Evolutionary conservation across 345 rosid genomes (phyloP).

Genomic region (Bretschneidera sinensis): DNA sequence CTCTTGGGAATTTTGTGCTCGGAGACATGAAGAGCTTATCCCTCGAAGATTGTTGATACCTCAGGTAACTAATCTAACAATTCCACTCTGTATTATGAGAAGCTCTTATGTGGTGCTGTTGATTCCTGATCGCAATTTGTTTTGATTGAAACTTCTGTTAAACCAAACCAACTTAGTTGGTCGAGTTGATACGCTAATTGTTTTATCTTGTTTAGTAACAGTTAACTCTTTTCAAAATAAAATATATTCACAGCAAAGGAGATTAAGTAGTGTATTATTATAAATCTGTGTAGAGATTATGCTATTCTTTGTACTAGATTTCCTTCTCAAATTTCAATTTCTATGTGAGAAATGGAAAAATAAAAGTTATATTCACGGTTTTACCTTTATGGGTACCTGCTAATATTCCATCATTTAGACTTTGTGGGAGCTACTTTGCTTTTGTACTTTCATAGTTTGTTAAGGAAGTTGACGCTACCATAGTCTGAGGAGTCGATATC

Average conservation of each 20-base stretch:
- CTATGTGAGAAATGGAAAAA: not conserved
- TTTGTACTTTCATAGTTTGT: no score
- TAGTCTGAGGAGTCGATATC: no score
- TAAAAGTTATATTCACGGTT: not conserved
- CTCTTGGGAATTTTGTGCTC: conserved; percentile 99
- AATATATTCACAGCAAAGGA: not conserved
- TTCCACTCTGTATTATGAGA: not conserved
- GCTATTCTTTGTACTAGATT: not conserved
- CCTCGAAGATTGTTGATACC: conserved; percentile 88
- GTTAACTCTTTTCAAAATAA: not conserved
- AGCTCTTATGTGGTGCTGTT: not conserved
- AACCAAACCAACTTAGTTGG: no score
- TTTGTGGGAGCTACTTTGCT: no score
- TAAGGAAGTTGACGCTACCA: no score
- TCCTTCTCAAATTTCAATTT: no score
- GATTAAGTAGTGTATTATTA: not conserved
- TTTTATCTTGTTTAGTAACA: not conserved
- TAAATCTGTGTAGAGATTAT: not conserved
- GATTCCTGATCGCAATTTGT: not conserved
- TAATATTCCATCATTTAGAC: not conserved
- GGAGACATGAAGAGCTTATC: conserved; percentile 96
- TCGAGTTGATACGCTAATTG: not conserved
- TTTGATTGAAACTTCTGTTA: not conserved
- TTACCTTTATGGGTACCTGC: not conserved
- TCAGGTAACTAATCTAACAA: conserved; percentile 50